Percentiles rank a stretch among this genome's conserved stretches.
Conservation (phyloP, 2,329 filamentous ascomycete genomes). For the Amauroascus verrucosus region DNA sequence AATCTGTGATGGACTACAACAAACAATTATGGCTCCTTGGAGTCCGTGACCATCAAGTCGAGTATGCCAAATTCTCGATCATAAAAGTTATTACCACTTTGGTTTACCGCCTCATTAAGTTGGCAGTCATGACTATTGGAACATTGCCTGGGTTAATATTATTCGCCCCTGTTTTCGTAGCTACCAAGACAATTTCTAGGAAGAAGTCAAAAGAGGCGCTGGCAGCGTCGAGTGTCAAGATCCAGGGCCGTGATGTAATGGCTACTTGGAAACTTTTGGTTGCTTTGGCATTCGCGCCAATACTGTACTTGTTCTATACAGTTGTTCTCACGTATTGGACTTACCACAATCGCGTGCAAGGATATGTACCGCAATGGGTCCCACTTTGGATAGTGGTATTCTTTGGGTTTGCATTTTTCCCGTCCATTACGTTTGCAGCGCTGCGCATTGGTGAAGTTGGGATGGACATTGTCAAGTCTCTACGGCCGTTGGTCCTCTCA, state of each 20-base stretch:
- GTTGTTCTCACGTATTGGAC: slow-evolving; percentile 64
- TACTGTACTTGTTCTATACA: slow-evolving; percentile 73
- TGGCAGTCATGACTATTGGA: slow-evolving; percentile 63
- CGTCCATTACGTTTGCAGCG: slow-evolving; percentile 80
- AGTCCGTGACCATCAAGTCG: slow-evolving; percentile 86
- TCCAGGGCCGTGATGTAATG: slow-evolving; percentile 80
- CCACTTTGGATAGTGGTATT: slow-evolving; percentile 68
- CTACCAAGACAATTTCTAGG: slow-evolving; percentile 69
- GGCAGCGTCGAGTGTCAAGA: slow-evolving; percentile 77
- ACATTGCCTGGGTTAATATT: slow-evolving; percentile 79
- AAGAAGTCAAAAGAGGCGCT: slow-evolving; percentile 75
- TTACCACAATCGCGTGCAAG: slow-evolving; percentile 69
- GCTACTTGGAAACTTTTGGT: slow-evolving; percentile 90
- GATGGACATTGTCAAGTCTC: slow-evolving; percentile 95
- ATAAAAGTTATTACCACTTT: slow-evolving; percentile 64
- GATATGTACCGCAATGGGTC: slow-evolving; percentile 68
- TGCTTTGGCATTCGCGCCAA: slow-evolving; percentile 70
- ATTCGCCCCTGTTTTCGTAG: slow-evolving; percentile 80
- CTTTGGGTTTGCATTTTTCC: slow-evolving; percentile 69
- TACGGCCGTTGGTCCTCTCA: slow-evolving; percentile 75
- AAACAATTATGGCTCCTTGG: slow-evolving; percentile 73
- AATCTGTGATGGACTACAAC: slow-evolving; percentile 75
- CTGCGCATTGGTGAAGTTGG: slow-evolving; percentile 94
- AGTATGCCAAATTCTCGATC: slow-evolving; percentile 76
- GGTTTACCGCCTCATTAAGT: slow-evolving; percentile 68